Base-by-base conservation (phyloP, 2,329 filamentous ascomycete genomes). In the Fusarium sp. region DNA sequence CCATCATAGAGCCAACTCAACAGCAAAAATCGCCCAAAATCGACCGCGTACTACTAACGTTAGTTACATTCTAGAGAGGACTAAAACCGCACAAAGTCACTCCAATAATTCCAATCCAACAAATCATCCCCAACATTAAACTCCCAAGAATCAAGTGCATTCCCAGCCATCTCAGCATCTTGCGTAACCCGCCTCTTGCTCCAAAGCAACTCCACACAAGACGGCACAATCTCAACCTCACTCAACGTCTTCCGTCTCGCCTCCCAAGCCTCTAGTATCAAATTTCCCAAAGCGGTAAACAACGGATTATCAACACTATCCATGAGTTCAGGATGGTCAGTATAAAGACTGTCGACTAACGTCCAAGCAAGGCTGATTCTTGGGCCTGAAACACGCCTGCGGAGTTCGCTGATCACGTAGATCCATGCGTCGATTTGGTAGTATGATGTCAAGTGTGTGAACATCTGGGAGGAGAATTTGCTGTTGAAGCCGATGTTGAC, bases 361-460 rank as follows among this genome's bases (percentile, higher is more conserved):
- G 46, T 68, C 79, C 79, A 81, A 1, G 78, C 78, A 12, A 68
- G 13, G 0, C 26, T 63, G 1, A 80, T 73, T 9, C 64, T 63
- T 0, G 66, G 56, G 0, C 75, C 74, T 0, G 57, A 64, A 1
- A n/a, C 48, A 3, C 78, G 67, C 3, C 45, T 35, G 6, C 77
- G 74, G 12, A 81, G 63, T 3, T 80, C 77, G n/a, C 77, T 79
- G 0, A 79, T 55, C 0, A 80, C 67, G 10, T 78, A 80, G 10
- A 81, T 76, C 23, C 73, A 76, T 1, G 77, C 78, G 14, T 81
- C 79, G n/a, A 80, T 61, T 7, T 78, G 71, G 6, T 67, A 63
- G 23, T 71, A 76, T 11, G 73, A 63, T 3, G 75, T 76, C 27
- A 78, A 49, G 14, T 80, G 77, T 2, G 73, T 71, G 20, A 79